Evolutionary conservation across 2,329 filamentous ascomycete species (phyloP), one percentile per base, ranked within the genome.

Genomic region (Diplocarpon mali): DNA sequence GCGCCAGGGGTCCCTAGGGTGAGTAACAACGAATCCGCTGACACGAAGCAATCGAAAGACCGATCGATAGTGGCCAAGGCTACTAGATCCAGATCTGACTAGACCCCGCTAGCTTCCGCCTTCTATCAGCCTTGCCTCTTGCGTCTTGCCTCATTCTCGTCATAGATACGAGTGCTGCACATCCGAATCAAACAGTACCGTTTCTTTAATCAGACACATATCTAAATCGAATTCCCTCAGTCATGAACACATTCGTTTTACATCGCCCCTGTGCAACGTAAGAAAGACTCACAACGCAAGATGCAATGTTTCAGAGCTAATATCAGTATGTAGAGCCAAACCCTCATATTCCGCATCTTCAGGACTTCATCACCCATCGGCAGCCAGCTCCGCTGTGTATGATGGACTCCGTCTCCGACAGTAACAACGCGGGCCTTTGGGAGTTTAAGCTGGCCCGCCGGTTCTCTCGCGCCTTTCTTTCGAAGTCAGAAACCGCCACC

Each of bases 361-460:
- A 13, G 16, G 6, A 27, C 32, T 17, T 10, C 20, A 36, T 15
- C 11, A 12, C 31, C 14, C 17, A 28, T 29, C 17, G 34, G 29
- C 31, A 2, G 29, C 17, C 11, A 36, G 14, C 5, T 28, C 39
- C 2, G 24, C 15, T 8, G 9, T 24, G 30, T 27, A 42, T 40
- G 20, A 48, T 48, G 42, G 38, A 48, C 12, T 41, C 38, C 7
- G 46, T 41, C 13, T 48, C 46, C 2, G 42, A 48, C 7, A 35
- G 28, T 28, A 34, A 38, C 16, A 31, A 34, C 5, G 35, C 27
- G 7, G 34, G 44, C 24, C 20, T 38, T n/a, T 48, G 46, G 46
- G 35, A 38, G 27, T 48, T 48, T 15, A 31, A 17, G 17, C 28
- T 30, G 2, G 46, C 36, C 8, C 46, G 46, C 38, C 28, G 29